Base-by-base conservation (phyloP, 2,329 filamentous ascomycete genomes). In the Paradendryphiella salina region DNA sequence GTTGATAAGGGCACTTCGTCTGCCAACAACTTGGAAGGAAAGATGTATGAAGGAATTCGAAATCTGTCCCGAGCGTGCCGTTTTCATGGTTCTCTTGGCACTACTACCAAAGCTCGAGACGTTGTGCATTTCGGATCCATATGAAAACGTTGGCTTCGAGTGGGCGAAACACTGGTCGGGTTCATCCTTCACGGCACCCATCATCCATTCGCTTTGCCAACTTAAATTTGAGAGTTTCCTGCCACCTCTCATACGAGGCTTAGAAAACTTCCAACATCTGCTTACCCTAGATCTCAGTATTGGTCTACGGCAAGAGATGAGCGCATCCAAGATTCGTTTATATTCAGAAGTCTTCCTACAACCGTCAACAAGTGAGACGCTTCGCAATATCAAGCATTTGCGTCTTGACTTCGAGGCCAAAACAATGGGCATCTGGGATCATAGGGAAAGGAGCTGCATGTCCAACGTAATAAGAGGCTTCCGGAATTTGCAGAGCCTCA, bases 371-470 rank as follows among this genome's bases (percentile, higher is more conserved):
- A 17, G 7, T 26, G 14, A 11, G 15, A 11, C 2, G 1, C 29
- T 46, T 7, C 17, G 31, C 4, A 18, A 14, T 2, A 52, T 61
- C 28, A 49, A 37, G 8, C 47, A 56, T 14, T 31, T 61, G 3
- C 56, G 56, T 40, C 44, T 61, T 13, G 56, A 59, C 18, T 61
- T 56, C 10, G 46, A 59, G 3, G 36, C 49, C n/a, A 54, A 46
- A 3, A 49, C 54, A 0, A 37, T 58, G 5, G 57, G 52, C 6
- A 38, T 50, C 9, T 58, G 54, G 57, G 48, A 45, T 1, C 36
- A 26, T 3, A n/a, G 32, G 0, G 33, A 29, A 5, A 35, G 52
- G 6, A 39, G 18, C 14, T 49, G 51, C 29, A 47, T 57, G 37
- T 28, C 29, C 4, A 42, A 56, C 20, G 11, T 55, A 0, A 26